These are phyloP conservation scores for Flaveria ramosissima DNA, from an alignment of 129 eudicot species.

Conservation along the genomic window DNA sequence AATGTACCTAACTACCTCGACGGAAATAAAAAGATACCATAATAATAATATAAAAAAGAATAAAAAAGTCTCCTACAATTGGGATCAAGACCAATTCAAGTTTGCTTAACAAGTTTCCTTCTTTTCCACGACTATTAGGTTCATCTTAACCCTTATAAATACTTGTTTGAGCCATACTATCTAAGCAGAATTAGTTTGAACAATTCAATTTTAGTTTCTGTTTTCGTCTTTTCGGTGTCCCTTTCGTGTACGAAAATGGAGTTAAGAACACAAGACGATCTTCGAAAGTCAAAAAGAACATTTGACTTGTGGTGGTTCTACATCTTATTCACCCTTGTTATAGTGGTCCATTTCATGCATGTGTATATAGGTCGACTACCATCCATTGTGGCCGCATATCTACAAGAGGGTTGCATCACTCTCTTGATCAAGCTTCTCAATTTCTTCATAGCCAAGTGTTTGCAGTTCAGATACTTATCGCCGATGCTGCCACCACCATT, in stretches of 20 bases:
- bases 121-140: background rate
- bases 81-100: conserved; percentile 11
- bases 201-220: background rate
- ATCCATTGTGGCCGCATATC: background rate
- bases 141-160: background rate
- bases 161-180: background rate
- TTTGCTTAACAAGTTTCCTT: conserved; percentile 19
- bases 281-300: background rate
- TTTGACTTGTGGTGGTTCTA: background rate
- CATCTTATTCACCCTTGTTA: background rate
- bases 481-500: conserved; percentile 6
- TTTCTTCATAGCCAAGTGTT: conserved; percentile 36
- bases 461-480: conserved; percentile 33
- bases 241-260: background rate
- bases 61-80: no score
- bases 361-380: background rate
- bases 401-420: conserved; percentile 28
- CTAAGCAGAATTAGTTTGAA: background rate
- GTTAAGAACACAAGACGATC: background rate
- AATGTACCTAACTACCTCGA: no score
- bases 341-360: background rate
- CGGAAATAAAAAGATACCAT: background rate
- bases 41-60: background rate
- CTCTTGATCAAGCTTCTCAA: conserved; percentile 31
- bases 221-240: background rate